A percentile compares a stretch with the other conserved stretches of the same genome.
These are phyloP conservation scores for Kwoniella sp. DNA, from an alignment of 768 basidiomycete genomes.

Conservation along the genomic window DNA sequence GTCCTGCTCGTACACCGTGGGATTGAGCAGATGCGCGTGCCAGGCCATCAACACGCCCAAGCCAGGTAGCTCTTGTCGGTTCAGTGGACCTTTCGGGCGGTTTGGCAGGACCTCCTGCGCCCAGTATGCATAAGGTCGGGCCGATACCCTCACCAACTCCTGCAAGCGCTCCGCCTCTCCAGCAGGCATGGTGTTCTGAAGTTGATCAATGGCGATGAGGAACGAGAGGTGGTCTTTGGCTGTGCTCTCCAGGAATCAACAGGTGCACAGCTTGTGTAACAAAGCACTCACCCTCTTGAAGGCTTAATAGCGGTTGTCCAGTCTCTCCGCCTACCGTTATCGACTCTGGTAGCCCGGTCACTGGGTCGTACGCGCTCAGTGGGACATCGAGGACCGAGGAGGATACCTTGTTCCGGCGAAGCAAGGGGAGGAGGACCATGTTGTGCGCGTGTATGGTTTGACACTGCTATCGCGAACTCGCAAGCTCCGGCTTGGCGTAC, in stretches of 20 bases:
- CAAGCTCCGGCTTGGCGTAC: too few species aligned
- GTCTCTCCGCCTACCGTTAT: slow-evolving; percentile 1
- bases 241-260: background rate
- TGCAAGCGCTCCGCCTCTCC: background rate
- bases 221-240: slow-evolving; percentile 7
- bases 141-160: background rate
- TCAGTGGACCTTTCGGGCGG: background rate
- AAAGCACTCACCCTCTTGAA: slow-evolving; percentile 7
- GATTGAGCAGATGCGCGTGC: slow-evolving; percentile 37
- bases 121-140: slow-evolving; percentile 6
- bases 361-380: background rate
- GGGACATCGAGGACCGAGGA: slow-evolving; percentile 2
- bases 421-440: slow-evolving; percentile 6
- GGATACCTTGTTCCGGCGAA: too few species aligned
- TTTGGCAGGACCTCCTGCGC: background rate
- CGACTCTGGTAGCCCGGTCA: background rate
- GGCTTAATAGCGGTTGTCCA: background rate
- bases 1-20: slow-evolving; percentile 15
- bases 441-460: too few species aligned
- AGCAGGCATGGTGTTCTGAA: background rate
- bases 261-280: background rate
- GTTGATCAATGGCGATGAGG: background rate
- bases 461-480: too few species aligned
- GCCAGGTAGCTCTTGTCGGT: slow-evolving; percentile 1
- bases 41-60: slow-evolving; percentile 30